A percentile compares a stretch with the other conserved stretches of the same genome.
These are phyloP conservation scores for Pezicula rhizophila DNA, from an alignment of 2,329 filamentous ascomycete genomes.

Conservation along the genomic window DNA sequence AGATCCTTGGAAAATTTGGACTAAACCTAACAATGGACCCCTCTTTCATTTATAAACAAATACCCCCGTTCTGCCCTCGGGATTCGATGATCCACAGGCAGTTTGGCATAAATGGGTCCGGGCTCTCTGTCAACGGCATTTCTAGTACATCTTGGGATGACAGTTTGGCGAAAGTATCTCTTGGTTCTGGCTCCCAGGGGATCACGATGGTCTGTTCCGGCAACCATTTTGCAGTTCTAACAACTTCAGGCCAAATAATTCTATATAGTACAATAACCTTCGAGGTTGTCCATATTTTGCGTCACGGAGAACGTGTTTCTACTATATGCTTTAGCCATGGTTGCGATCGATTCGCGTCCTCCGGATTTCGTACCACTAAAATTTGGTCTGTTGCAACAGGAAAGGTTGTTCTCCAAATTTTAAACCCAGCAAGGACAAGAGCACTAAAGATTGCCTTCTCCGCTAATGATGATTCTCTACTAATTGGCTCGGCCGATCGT, in stretches of 20 bases:
- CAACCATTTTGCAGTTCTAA: slow-evolving; percentile 4
- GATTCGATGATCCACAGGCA: slow-evolving; percentile 29
- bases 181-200: neutral
- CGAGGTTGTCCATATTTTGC: slow-evolving; percentile 1
- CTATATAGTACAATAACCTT: slow-evolving; percentile 9
- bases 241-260: slow-evolving; percentile 1
- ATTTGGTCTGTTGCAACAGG: slow-evolving; percentile 9
- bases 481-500: neutral
- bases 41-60: slow-evolving; percentile 29
- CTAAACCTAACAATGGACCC: slow-evolving; percentile 21
- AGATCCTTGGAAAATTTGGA: slow-evolving; percentile 32
- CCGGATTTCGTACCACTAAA: slow-evolving; percentile 9
- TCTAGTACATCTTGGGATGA: slow-evolving; percentile 9
- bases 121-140: slow-evolving; percentile 3
- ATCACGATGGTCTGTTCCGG: slow-evolving; percentile 3
- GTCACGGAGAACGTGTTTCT: slow-evolving; percentile 8
- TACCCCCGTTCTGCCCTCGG: slow-evolving; percentile 34
- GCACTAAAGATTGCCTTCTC: slow-evolving; percentile 5
- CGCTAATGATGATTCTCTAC: neutral
- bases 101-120: slow-evolving; percentile 19
- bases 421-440: slow-evolving; percentile 2
- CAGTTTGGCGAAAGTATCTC: slow-evolving; percentile 4
- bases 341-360: slow-evolving; percentile 1
- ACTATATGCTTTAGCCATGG: slow-evolving; percentile 8
- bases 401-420: neutral